Conservation (phyloP, 2,329 filamentous ascomycete species). For the Xylaria hypoxylon region DNA sequence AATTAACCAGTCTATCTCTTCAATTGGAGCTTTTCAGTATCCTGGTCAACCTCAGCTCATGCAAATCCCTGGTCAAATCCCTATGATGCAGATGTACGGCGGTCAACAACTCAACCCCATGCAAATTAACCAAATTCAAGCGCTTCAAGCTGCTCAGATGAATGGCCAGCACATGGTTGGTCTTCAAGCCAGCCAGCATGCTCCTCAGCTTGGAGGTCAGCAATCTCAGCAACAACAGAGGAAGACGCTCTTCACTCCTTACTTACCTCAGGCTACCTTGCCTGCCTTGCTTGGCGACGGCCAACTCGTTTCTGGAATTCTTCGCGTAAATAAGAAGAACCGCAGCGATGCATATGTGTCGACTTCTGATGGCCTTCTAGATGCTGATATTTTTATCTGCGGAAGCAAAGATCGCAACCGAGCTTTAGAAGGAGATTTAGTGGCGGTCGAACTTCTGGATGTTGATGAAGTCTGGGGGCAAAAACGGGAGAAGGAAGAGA, state of each 20-base stretch:
- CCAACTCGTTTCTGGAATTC: constrained; percentile 93
- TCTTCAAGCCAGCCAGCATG: constrained; percentile 78
- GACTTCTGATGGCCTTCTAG: constrained; percentile 84
- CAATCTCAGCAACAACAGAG: constrained; percentile 88
- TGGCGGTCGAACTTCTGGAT: constrained; percentile 94
- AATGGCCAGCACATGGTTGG: constrained; percentile 79
- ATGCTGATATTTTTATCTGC: constrained; percentile 99
- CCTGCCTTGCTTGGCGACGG: constrained; percentile 91
- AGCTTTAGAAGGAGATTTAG: constrained; percentile 93
- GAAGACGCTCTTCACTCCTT: constrained; percentile 98
- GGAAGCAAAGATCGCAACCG: constrained; percentile 99
- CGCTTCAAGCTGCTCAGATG: constrained; percentile 89
- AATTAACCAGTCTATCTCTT: constrained; percentile 85
- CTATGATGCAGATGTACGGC: constrained; percentile 84
- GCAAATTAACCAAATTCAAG: constrained; percentile 90
- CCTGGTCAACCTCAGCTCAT: constrained; percentile 87
- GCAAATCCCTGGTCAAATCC: constrained; percentile 85
- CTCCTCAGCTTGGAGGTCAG: constrained; percentile 71
- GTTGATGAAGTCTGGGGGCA: constrained; percentile 99
- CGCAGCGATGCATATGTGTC: constrained; percentile 98
- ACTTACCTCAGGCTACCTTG: constrained; percentile 92
- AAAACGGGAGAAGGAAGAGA: constrained; percentile 99
- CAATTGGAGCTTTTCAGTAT: constrained; percentile 89
- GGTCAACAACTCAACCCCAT: constrained; percentile 89
- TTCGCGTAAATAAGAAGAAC: constrained; percentile 99